These are phyloP conservation scores for Cutaneotrichosporon cutaneum DNA, from an alignment of 1,284 basidiomycete species.

Conservation along the genomic window DNA sequence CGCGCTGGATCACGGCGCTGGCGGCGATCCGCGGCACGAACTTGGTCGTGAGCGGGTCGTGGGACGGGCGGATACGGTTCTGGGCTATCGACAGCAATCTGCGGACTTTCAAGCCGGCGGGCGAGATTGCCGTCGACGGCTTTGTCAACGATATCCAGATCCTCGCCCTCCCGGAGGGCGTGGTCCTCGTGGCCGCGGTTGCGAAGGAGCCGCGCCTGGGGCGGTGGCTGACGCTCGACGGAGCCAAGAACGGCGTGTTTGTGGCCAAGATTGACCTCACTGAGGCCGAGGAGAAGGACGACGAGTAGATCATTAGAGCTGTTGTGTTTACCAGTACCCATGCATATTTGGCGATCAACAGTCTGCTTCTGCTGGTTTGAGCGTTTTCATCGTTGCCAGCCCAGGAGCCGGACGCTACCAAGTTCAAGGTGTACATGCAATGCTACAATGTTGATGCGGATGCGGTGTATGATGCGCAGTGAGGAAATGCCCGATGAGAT, in stretches of 20 bases:
- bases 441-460: background rate
- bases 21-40: slow-evolving; percentile 83
- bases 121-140: slow-evolving; percentile 65
- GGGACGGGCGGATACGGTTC: slow-evolving; percentile 81
- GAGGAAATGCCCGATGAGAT: background rate
- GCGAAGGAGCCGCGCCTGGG: slow-evolving; percentile 87
- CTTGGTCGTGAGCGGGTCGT: slow-evolving; percentile 88
- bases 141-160: slow-evolving; percentile 72
- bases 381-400: too few relatives aligned
- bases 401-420: too few relatives aligned
- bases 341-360: slow-evolving; percentile 10
- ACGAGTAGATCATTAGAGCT: background rate
- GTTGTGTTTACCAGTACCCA: slow-evolving; percentile 9
- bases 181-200: slow-evolving; percentile 73
- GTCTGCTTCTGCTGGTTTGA: too few relatives aligned
- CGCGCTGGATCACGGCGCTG: slow-evolving; percentile 88
- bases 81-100: slow-evolving; percentile 81
- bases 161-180: slow-evolving; percentile 39
- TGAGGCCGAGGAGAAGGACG: background rate
- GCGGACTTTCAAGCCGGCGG: slow-evolving; percentile 65
- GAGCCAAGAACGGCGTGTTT: slow-evolving; percentile 68
- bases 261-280: slow-evolving; percentile 56
- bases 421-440: background rate
- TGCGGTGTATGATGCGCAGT: background rate
- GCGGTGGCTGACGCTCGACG: slow-evolving; percentile 75